Percentiles rank a stretch among this genome's conserved stretches.
These are phyloP conservation scores for Teunomyces tritomae DNA, from an alignment of 805 yeast species.

Conservation along the genomic window DNA sequence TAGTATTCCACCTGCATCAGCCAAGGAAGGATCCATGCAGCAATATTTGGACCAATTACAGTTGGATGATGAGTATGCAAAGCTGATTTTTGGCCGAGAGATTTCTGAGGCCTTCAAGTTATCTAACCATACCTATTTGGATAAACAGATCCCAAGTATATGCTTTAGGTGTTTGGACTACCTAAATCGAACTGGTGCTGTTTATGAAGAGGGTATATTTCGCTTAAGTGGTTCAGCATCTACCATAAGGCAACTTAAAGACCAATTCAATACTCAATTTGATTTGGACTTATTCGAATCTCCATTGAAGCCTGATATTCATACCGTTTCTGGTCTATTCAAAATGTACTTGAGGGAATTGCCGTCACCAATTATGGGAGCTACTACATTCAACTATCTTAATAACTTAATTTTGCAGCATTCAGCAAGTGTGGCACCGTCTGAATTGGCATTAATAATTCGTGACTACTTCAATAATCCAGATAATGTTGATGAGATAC, in stretches of 20 bases:
- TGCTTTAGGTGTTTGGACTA: conserved; percentile 72
- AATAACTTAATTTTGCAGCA: conserved; percentile 19
- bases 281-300: conserved; percentile 65
- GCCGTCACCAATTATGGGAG: conserved; percentile 67
- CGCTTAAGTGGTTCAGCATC: conserved; percentile 86
- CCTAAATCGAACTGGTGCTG: conserved; percentile 62
- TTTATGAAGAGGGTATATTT: conserved; percentile 88
- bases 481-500: conserved; percentile 48
- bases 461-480: conserved; percentile 30
- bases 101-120: conserved; percentile 49
- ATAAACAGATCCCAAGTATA: conserved; percentile 65
- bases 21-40: conserved; percentile 18
- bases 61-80: conserved; percentile 32
- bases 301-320: conserved; percentile 60
- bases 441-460: conserved; percentile 25
- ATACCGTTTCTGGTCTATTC: conserved; percentile 82
- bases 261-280: conserved; percentile 59
- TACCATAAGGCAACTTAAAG: conserved; percentile 65
- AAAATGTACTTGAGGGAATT: conserved; percentile 79
- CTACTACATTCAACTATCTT: conserved; percentile 35
- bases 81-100: conserved; percentile 63
- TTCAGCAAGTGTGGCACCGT: conserved; percentile 11
- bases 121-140: conserved; percentile 47
- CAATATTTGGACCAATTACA: conserved; percentile 34
- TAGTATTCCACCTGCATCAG: conserved; percentile 15